Base-by-base conservation (phyloP, 176 grass and related monocot genomes). In the Saccharum spontaneum region DNA sequence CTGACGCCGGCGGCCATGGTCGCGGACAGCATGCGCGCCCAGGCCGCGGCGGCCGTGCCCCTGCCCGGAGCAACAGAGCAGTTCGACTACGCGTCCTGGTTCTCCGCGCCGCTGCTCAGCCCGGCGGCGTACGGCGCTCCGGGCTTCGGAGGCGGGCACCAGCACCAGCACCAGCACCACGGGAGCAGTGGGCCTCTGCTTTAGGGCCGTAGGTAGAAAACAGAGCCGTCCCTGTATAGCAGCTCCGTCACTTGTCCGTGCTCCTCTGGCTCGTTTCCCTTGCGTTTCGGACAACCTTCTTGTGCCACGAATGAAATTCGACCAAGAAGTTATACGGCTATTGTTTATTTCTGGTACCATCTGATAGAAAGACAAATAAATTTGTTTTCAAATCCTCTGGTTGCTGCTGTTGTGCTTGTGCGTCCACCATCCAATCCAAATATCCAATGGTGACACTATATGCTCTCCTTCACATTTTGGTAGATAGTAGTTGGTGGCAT, bases 41-140 rank as follows among this genome's bases (percentile, higher is more conserved):
- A 84, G 41, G 6, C 38, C 0, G 69, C 59, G 12, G 1, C 71
- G 0, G 17, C 16, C n/a, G n/a, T 62, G 28, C 64, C 70, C n/a
- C n/a, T 54, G 17, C 50, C 16, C 50, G 22, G 1, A 7, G 1
- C 67, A 1, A 10, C 15, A 3, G 77, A 81, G 24, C 84, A 83
- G 73, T 86, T 78, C 28, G 88, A 90, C 14, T 90, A 86, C 84
- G 61, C 89, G 38, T 20, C 80, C 76, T 90, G 89, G 89, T 84
- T 80, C 80, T 79, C 89, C 40, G 80, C 76, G 69, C 89, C 85
- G 89, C 85, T 87, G 76, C 61, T 90, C 76, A 87, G 89, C 80
- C 89, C 89, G 49, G 85, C 89, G 49, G 80, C 75, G 69, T 87
- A 82, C 75, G 78, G 73, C 75, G 74, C 80, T 23, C n/a, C 78